Percentiles rank a stretch among this genome's conserved stretches.
phyloP scores from a whole-genome alignment of 164 flowering plant species.

The Kalanchoe fedtschenkoi region DNA sequence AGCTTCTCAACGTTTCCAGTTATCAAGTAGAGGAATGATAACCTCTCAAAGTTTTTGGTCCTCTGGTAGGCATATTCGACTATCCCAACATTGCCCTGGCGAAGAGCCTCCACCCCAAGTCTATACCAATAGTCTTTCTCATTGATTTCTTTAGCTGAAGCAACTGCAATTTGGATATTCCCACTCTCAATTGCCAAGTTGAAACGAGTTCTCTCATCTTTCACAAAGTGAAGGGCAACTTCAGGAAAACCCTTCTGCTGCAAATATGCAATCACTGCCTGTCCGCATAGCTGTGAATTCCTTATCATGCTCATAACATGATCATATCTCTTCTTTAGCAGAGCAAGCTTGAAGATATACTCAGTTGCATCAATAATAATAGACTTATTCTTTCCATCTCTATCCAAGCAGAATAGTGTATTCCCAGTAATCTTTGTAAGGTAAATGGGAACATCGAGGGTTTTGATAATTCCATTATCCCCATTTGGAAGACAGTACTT shows the following conservation, averaged over 20 bases:
- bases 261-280: slow-evolving; percentile 88
- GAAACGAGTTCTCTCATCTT: slow-evolving; percentile 75
- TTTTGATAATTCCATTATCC: slow-evolving; percentile 64
- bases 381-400: slow-evolving; percentile 55
- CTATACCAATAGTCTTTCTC: slow-evolving; percentile 88
- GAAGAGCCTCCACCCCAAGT: slow-evolving; percentile 85
- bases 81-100: slow-evolving; percentile 87
- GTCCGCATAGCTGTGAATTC: slow-evolving; percentile 79
- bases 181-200: slow-evolving; percentile 87
- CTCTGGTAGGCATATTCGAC: slow-evolving; percentile 89
- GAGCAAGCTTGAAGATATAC: slow-evolving; percentile 55
- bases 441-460: slow-evolving; percentile 65
- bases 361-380: slow-evolving; percentile 80
- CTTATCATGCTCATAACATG: slow-evolving; percentile 74
- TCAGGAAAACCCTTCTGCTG: slow-evolving; percentile 94
- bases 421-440: slow-evolving; percentile 70
- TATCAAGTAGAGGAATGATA: slow-evolving; percentile 75
- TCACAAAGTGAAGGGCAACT: slow-evolving; percentile 86
- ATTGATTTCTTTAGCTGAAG: slow-evolving; percentile 76
- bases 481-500: slow-evolving; percentile 23
- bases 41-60: slow-evolving; percentile 84
- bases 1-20: slow-evolving; percentile 78
- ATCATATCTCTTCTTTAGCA: slow-evolving; percentile 59
- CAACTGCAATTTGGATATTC: slow-evolving; percentile 75
- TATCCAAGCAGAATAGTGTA: slow-evolving; percentile 56